Evolutionary conservation across 1,139 yeast species (phyloP), one percentile per base, ranked within the genome.

Genomic region (Yamadazyma membranifaciens): DNA sequence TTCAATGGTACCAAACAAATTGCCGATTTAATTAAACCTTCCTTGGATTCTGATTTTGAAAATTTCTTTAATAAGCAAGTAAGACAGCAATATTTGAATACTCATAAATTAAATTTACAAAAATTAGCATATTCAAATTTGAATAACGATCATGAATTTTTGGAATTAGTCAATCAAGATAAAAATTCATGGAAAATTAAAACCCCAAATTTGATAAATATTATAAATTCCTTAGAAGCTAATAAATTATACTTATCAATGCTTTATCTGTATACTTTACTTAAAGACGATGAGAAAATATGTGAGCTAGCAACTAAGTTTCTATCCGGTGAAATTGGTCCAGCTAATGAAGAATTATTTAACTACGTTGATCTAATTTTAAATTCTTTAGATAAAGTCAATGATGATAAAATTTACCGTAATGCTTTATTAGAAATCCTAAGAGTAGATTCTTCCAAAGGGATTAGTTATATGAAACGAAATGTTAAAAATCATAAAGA

Each of bases 381-480:
- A 9, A 22, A 45, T 6, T 44, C 50, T 9, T 39, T 59, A 12
- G 50, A 45, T 22, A 43, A 49, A 4, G 45, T 62, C 9, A 46
- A 50, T 6, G 60, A 60, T 37, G 59, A 57, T 26, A 50, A 52
- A 5, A 28, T 46, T 3, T 67, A 66, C 36, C 24, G 53, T 25
- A 45, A 48, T 28, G 27, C 44, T 31, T 53, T 71, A 3, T 45
- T 71, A 11, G 67, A 62, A 35, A 50, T 69, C 1, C 46, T 71
- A 4, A 57, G 65, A 39, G 31, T 60, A 1, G 58, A 62, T 36
- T 56, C 67, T 20, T 51, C 55, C 1, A 47, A 45, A 32, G 69
- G 71, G 0, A 54, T 68, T 12, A 46, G 49, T 6, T 68, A 62
- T 35, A 59, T 72, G 50, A 62, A 65, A 42, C 45, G 50, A 24